Evolutionary conservation across 2,329 filamentous ascomycete species (phyloP), one percentile per base, ranked within the genome.

Genomic region (Mycosphaerella arachidis): DNA sequence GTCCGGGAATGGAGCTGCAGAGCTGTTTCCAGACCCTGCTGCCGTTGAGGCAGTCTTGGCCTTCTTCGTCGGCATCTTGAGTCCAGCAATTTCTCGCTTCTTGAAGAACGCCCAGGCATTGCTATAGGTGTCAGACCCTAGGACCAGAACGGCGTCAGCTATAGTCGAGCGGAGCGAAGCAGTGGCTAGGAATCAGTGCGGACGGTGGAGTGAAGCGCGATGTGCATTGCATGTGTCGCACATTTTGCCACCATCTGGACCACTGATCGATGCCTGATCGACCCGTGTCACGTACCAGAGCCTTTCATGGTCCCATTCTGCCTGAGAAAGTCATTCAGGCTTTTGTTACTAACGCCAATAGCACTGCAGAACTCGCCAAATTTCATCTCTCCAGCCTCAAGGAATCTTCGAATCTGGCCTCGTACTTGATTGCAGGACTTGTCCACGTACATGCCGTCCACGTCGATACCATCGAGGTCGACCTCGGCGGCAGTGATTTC

Each of bases 261-360:
- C 24, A 24, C 24, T 24, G 24, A 24, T 24, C 24, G 24, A 24
- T 24, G 24, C 24, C 24, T 24, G 24, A 24, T 24, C 3, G 2
- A 24, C 24, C 24, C 24, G 2, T 3, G 24, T 24, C 3, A 24
- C 24, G 24, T 74, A 5, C 63, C 62, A 2, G 57, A 6, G 48
- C 76, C 75, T 43, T 72, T 73, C 60, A 73, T 70, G 4, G 72
- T 68, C 5, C 79, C 79, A 27, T 70, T 77, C 67, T 78, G 76
- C n/a, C 74, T 73, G 77, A 84, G 80, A 69, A 85, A 86, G 5
- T 61, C 64, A n/a, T 63, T 63, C 62, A 79, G 78, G 7, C 73
- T 70, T 24, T 65, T 71, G n/a, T 64, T 55, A 57, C 66, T 66
- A 10, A 75, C 72, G n/a, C 69, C 67, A 46, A 80, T 73, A 1